These are phyloP conservation scores for Monosporozyma unispora DNA, from an alignment of 805 yeast species.

Conservation along the genomic window DNA sequence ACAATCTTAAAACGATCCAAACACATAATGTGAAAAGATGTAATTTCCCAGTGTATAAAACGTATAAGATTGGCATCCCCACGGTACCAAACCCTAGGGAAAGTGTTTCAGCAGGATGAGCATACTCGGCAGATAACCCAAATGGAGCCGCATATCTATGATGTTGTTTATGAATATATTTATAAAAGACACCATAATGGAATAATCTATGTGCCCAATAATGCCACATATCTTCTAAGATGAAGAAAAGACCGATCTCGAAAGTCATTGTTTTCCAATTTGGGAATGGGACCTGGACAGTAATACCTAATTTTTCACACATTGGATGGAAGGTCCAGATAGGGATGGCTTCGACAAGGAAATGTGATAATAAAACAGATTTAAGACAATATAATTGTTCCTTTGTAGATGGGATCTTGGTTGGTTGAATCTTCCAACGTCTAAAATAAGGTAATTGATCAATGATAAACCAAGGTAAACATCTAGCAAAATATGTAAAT, in stretches of 20 bases:
- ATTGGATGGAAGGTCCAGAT: conserved; percentile 96
- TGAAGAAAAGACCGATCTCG: conserved; percentile 72
- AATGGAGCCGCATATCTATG: conserved; percentile 98
- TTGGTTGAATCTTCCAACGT: conserved; percentile 81
- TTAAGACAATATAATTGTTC: conserved; percentile 93
- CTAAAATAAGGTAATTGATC: conserved; percentile 81
- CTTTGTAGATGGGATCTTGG: conserved; percentile 64
- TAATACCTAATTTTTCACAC: conserved; percentile 71
- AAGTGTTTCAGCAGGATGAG: conserved; percentile 91
- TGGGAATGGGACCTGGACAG: conserved; percentile 82
- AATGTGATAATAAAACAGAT: conserved; percentile 75
- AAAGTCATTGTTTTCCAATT: conserved; percentile 42
- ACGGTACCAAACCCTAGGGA: conserved; percentile 92
- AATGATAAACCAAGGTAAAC: conserved; percentile 84
- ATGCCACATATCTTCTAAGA: conserved; percentile 92
- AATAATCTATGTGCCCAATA: conserved; percentile 89
- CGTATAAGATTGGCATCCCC: conserved; percentile 85
- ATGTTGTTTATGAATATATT: conserved; percentile 92
- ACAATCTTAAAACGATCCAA: conserved; percentile 82
- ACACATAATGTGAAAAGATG: conserved; percentile 82
- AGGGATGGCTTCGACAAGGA: conserved; percentile 89
- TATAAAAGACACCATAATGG: conserved; percentile 84
- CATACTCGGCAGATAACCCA: conserved; percentile 95
- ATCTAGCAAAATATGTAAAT: conserved; percentile 81
- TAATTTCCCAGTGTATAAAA: conserved; percentile 61